Base-by-base conservation (phyloP, 805 yeast genomes). In the Ogataea chonburiensis region DNA sequence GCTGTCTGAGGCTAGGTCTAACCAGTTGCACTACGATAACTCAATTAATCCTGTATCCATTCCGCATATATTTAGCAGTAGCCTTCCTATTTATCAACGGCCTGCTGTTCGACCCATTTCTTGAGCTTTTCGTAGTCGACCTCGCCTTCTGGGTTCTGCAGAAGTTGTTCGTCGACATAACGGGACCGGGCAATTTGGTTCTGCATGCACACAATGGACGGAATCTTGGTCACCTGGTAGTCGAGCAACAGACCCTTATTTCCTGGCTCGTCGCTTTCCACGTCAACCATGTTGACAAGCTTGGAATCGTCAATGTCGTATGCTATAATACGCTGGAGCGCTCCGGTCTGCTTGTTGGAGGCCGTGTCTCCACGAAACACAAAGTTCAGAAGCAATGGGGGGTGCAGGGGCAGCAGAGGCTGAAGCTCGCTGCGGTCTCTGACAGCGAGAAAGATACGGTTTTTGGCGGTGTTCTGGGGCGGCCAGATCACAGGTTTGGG, bases 351-450 rank as follows among this genome's bases (percentile, higher is more conserved):
- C 41, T 70, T 69, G 53, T 81, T 77, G 42, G 82, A 77, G 16
- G 71, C 64, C 3, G 71, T 64, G 47, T 82, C 86, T 7, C 86
- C 86, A 38, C 77, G 53, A 27, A 74, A 65, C 1, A 88, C 83
- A 61, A 86, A 86, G 57, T 86, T 81, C 50, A 85, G 66, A 29
- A 86, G 58, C 37, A 84, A 60, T 1, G 94, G 93, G 10, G 72
- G 70, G 39, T 75, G 71, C 37, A 71, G 63, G 19, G 78, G 53
- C 23, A 79, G 47, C 18, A 73, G 49, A 22, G 73, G 71, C 34
- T 79, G 77, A 28, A 86, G 59, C 47, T 86, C 95, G 34, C 67
- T 61, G 14, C 73, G 71, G 4, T 72, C 67, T 43, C 79, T 66
- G 13, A 86, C 64, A 24, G 80, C 72, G n/a, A 70, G 55, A 45